Base-by-base conservation (phyloP, 2,329 filamentous ascomycete genomes). In the Fusarium chaquense region DNA sequence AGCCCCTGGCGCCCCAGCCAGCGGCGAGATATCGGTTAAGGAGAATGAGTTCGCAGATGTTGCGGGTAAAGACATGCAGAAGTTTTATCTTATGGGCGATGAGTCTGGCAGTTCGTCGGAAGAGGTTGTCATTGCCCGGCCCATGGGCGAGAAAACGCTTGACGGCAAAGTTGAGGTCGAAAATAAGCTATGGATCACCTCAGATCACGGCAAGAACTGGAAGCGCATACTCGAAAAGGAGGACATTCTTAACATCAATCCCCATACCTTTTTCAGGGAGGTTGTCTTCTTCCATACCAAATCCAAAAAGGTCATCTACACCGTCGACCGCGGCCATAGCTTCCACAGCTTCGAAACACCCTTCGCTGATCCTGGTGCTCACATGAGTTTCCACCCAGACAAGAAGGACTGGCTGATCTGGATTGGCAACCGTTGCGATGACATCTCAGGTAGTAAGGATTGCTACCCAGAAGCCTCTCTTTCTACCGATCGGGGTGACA, bases 141-240 rank as follows among this genome's bases (percentile, higher is more conserved):
- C 85, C 4, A 81, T 81, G 24, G 78, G 78, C 18, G 72, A 76
- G 30, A 62, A 62, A n/a, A 67, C 77, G 7, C 67, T 76, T 6
- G 77, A 77, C 26, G 75, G 73, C 32, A 53, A 30, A 15, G 68
- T 78, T 46, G 71, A 75, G 28, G 72, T 78, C 35, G 84, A 86
- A 83, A 63, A 90, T 83, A 54, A 85, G 63, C 85, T 97, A 20
- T 94, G 86, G 79, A 85, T 97, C 58, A 92, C 93, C 0, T 87
- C 90, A 56, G 90, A 99, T 76, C 95, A 98, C 75, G 96, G 96
- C 75, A 97, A 97, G 81, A 90, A 82, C 3, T 99, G 96, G 95
- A 83, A 89, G 26, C 83, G 78, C 55, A 89, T 90, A 45, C 85
- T 97, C 4, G 84, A 92, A 60, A 88, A 89, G 33, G 89, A 94